Conservation (phyloP, 495 filamentous ascomycete genomes). For the Lasiosphaeriaceae sp. region DNA sequence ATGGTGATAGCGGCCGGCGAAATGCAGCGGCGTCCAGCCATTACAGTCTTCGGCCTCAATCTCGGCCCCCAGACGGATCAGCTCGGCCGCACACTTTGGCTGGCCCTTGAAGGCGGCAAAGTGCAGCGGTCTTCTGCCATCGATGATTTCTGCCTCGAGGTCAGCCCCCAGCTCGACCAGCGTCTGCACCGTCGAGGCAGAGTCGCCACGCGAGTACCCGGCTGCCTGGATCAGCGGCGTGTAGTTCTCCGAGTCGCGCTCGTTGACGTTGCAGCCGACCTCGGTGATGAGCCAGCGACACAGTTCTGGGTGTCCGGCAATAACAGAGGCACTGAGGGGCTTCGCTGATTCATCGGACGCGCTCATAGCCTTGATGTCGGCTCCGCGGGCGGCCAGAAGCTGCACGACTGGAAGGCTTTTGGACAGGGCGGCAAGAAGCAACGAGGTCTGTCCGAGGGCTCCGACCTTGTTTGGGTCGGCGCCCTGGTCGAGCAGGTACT, state of each 20-base stretch:
- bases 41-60: not conserved
- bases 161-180: conserved; percentile 3
- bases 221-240: conserved; percentile 8
- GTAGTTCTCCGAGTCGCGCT: conserved; percentile 5
- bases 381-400: conserved; percentile 8
- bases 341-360: not conserved
- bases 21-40: conserved; percentile 6
- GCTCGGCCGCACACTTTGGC: not conserved
- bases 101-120: conserved; percentile 9
- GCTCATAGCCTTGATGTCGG: not conserved
- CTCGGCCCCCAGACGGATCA: conserved; percentile 2
- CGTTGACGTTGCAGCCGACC: not conserved
- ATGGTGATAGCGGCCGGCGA: conserved; percentile 1
- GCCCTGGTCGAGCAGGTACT: conserved; percentile 9
- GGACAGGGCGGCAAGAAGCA: conserved; percentile 5
- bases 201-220: not conserved
- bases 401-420: conserved; percentile 4
- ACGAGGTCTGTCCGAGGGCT: conserved; percentile 1
- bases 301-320: not conserved
- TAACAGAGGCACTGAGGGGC: not conserved
- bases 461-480: conserved; percentile 5
- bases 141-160: not conserved
- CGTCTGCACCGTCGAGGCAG: not conserved
- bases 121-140: conserved; percentile 4
- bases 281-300: not conserved